These are phyloP conservation scores for Penicillium sp. DNA, from an alignment of 2,329 filamentous ascomycete genomes.

Conservation along the genomic window DNA sequence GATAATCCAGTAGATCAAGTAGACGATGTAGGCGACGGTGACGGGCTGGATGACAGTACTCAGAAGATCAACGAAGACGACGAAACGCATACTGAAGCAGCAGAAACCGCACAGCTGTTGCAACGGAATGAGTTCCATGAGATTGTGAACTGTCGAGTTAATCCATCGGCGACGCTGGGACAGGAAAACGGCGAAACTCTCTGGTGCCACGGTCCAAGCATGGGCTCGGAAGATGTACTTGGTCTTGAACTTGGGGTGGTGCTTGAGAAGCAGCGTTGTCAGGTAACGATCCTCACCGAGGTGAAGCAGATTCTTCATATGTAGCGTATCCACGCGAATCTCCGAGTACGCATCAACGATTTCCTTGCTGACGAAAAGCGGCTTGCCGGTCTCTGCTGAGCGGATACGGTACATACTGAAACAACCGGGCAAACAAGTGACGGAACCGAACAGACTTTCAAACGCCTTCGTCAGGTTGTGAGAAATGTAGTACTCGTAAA, in stretches of 20 bases:
- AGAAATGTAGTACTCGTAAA: constrained; percentile 99
- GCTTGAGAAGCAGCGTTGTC: constrained; percentile 89
- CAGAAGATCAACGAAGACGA: constrained; percentile 90
- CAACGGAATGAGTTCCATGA: constrained; percentile 91
- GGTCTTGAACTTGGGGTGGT: constrained; percentile 92
- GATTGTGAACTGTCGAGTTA: constrained; percentile 97
- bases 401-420: constrained; percentile 99
- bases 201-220: constrained; percentile 95
- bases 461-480: constrained; percentile 97
- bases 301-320: constrained; percentile 98
- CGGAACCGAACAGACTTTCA: constrained; percentile 92
- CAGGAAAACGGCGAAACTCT: constrained; percentile 90
- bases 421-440: constrained; percentile 96
- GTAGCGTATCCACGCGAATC: constrained; percentile 93
- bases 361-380: constrained; percentile 91
- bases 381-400: constrained; percentile 89
- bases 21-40: constrained; percentile 82
- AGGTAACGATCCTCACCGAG: constrained; percentile 97
- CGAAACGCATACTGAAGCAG: constrained; percentile 99
- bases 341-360: constrained; percentile 84
- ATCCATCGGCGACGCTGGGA: constrained; percentile 99
- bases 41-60: constrained; percentile 91
- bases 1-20: constrained; percentile 75
- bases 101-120: constrained; percentile 97
- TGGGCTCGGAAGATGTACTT: constrained; percentile 93